Evolutionary conservation across 1,284 basidiomycete genomes (phyloP), one percentile per base, ranked within the genome.

Genomic region (Sanghuangporus baumii): DNA sequence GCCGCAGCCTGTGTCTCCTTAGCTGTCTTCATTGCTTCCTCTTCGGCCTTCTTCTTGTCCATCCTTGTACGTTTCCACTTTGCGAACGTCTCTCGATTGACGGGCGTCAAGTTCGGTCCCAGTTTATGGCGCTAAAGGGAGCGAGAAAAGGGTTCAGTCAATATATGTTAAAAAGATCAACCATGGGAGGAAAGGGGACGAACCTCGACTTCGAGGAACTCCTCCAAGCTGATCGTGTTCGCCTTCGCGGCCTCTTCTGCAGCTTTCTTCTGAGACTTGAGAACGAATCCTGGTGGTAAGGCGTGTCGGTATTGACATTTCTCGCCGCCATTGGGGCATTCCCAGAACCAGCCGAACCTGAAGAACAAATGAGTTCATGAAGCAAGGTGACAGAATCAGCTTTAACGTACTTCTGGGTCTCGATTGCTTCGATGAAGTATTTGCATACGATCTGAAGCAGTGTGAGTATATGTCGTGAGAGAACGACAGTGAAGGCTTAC

Each of bases 171-270:
- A 26, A 3, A 3, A 26, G 3, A 26, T 26, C 1, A 26, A 2
- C 23, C 23, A 3, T 4, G 20, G 50, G 18, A 65, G 59, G 37
- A 61, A 47, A 43, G 40, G 26, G 20, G 54, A 70, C 81, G 66
- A 70, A 94, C 94, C 84, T 98, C 95, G 57, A 93, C 93, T 78
- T 99, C 96, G 64, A 99, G 75, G 79, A 99, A 99, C 69, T 99
- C 97, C 74, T 99, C 96, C 59, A 99, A 72, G 65, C 91, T 94
- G 72, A 99, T 98, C 59, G 83, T 80, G 68, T 94, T 92, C 51
- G 91, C 91, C 75, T 95, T 96, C 41, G 90, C 91, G 1, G 91
- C 91, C 20, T 93, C 92, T 41, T 89, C 91, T 41, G 84, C 77
- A 0, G 91, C 91, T 73, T 95, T 95, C 76, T 83, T 89, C 74